phyloP scores from a whole-genome alignment of 2,329 filamentous ascomycete species.

The Tolypocladium amazonense region DNA sequence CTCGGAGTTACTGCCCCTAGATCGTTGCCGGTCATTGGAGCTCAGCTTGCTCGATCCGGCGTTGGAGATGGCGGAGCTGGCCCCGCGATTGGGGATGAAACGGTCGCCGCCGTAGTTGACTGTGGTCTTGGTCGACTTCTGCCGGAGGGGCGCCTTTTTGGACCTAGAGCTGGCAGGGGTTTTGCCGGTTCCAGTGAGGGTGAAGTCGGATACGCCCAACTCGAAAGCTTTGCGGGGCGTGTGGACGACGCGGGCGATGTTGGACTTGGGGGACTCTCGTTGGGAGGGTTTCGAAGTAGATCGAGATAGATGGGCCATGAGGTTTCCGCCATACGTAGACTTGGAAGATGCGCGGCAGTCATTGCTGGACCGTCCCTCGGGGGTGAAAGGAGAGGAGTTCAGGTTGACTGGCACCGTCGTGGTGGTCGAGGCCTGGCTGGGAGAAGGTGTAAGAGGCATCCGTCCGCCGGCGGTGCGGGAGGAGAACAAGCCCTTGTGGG shows the following conservation, averaged over 20 bases:
- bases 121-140: constrained; percentile 65
- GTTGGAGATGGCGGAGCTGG: constrained; percentile 80
- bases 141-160: constrained; percentile 41
- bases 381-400: constrained; percentile 68
- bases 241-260: constrained; percentile 66
- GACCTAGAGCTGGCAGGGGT: constrained; percentile 48
- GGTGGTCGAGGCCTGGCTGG: constrained; percentile 52
- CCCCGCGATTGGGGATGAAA: constrained; percentile 89
- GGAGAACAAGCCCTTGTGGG: constrained; percentile 86
- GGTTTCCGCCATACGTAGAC: constrained; percentile 71
- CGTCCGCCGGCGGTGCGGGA: constrained; percentile 88
- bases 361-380: constrained; percentile 45
- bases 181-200: constrained; percentile 75
- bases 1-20: constrained; percentile 61
- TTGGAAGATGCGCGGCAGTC: constrained; percentile 47
- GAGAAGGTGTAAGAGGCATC: constrained; percentile 89
- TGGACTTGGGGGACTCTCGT: constrained; percentile 90
- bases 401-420: constrained; percentile 35
- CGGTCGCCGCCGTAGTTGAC: constrained; percentile 75
- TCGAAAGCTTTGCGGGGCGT: constrained; percentile 78
- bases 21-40: constrained; percentile 54
- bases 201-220: constrained; percentile 86
- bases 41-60: constrained; percentile 77
- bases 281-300: constrained; percentile 54
- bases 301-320: constrained; percentile 69